phyloP scores from a whole-genome alignment of 345 rosid genomes.

The Litchi chinensis region DNA sequence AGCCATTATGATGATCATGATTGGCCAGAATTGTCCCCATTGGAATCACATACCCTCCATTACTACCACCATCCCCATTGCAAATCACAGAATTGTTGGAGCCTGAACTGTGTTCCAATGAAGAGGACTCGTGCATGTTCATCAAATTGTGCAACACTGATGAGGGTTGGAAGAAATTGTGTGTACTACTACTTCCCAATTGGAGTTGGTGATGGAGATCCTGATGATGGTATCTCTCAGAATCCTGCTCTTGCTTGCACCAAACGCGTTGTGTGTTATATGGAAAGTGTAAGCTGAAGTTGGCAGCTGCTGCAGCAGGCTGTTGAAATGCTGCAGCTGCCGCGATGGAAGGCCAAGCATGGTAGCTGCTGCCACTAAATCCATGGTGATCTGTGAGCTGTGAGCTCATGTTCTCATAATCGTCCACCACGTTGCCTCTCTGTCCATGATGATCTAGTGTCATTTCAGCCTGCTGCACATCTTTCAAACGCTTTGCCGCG shows the following conservation, averaged over 20 bases:
- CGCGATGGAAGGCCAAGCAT: constrained; percentile 45
- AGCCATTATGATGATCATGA: constrained; percentile 16
- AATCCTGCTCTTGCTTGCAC: constrained; percentile 71
- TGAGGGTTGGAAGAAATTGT: constrained; percentile 53
- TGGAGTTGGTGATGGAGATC: constrained; percentile 41
- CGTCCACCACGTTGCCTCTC: neutral
- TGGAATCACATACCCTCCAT: constrained; percentile 39
- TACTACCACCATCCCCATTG: constrained; percentile 19
- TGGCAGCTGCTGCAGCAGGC: constrained; percentile 31
- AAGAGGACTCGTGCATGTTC: constrained; percentile 42
- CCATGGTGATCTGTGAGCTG: constrained; percentile 27
- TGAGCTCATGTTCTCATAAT: constrained; percentile 14
- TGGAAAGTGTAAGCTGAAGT: constrained; percentile 36
- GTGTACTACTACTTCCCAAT: constrained; percentile 39
- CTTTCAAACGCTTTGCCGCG: constrained; percentile 67
- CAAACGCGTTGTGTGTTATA: constrained; percentile 50
- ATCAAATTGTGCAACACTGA: constrained; percentile 43
- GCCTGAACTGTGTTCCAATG: constrained; percentile 52
- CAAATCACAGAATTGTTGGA: constrained; percentile 54
- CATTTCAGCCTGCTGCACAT: constrained; percentile 45
- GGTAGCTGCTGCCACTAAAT: constrained; percentile 12
- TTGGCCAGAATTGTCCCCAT: constrained; percentile 35
- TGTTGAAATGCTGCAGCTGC: constrained; percentile 43
- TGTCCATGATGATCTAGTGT: constrained; percentile 19
- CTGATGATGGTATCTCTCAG: constrained; percentile 28